phyloP scores from a whole-genome alignment of 2,329 filamentous ascomycete species.

The Aaosphaeria arxii region DNA sequence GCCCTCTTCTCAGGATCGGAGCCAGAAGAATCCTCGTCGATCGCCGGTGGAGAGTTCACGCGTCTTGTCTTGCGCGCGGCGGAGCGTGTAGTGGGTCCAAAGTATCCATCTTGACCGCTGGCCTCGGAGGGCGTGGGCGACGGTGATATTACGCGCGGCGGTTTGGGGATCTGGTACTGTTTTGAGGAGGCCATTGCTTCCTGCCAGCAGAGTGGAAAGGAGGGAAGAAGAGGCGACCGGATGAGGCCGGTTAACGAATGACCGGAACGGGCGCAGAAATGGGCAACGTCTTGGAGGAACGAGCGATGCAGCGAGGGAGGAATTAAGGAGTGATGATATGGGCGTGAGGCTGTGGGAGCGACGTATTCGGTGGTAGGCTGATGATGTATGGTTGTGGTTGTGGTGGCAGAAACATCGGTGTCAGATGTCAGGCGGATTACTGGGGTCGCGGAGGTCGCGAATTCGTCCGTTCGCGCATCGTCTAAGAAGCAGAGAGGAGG shows the following conservation, averaged over 20 bases:
- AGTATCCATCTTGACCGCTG: constrained; percentile 59
- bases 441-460: constrained; percentile 21
- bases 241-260: constrained; percentile 56
- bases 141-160: constrained; percentile 85
- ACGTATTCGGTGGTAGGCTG: background rate
- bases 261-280: constrained; percentile 21
- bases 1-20: constrained; percentile 57
- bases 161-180: constrained; percentile 64
- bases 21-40: constrained; percentile 61
- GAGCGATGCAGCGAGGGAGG: constrained; percentile 3
- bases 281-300: constrained; percentile 22
- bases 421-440: constrained; percentile 10
- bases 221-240: constrained; percentile 56
- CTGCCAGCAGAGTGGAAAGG: constrained; percentile 47
- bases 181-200: constrained; percentile 46
- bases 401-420: constrained; percentile 25
- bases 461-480: constrained; percentile 34
- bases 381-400: constrained; percentile 2
- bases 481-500: constrained; percentile 11
- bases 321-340: constrained; percentile 2
- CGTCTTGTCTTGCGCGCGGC: constrained; percentile 62
- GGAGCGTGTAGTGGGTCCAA: constrained; percentile 74
- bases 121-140: constrained; percentile 59
- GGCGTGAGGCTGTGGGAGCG: background rate
- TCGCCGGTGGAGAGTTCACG: constrained; percentile 56